phyloP scores from a whole-genome alignment of 1,284 basidiomycete genomes.

The Trichosporon sp. region DNA sequence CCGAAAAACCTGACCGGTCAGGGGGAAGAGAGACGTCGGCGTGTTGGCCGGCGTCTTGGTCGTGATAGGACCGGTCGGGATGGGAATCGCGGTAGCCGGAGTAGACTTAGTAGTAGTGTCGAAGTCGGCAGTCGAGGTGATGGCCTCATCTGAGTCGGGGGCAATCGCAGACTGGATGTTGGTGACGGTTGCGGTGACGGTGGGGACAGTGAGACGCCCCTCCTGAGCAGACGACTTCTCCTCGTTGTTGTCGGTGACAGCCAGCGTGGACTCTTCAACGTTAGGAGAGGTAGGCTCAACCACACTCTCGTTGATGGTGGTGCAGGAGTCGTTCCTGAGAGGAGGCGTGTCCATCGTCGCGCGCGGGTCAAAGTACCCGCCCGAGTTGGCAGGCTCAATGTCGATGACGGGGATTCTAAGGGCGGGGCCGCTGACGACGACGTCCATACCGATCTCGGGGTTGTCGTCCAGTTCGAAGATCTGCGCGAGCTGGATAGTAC shows the following conservation, averaged over 20 bases:
- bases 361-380: background rate
- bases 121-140: no score
- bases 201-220: no score
- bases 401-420: background rate
- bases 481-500: background rate
- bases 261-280: no score
- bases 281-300: no score
- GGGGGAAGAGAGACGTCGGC: no score
- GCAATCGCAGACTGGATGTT: no score
- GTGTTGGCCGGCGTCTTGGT: background rate
- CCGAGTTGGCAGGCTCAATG: background rate
- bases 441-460: background rate
- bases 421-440: background rate
- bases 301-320: background rate
- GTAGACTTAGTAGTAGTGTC: no score
- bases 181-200: no score
- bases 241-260: no score
- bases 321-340: background rate
- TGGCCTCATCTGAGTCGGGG: no score
- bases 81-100: background rate
- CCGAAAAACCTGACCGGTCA: background rate
- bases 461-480: background rate
- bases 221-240: no score
- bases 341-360: background rate
- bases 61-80: background rate